Base-by-base conservation (phyloP, 2,329 filamentous ascomycete genomes). In the Sclerotinia spermophila region DNA sequence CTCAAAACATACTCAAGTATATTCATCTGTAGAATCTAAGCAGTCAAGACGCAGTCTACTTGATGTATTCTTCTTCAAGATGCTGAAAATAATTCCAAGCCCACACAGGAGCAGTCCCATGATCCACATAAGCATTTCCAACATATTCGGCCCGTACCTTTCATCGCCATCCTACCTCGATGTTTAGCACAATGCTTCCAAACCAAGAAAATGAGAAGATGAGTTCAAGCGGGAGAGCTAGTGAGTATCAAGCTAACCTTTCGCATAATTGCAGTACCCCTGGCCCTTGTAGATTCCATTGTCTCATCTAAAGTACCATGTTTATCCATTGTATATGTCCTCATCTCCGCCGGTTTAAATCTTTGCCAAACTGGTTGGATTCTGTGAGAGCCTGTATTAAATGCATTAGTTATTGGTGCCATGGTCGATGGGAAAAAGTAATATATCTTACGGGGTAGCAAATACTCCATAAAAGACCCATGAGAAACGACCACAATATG, bases 401-500 rank as follows among this genome's bases (percentile, higher is more conserved):
- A 15, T 21, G 3, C 21, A 19, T 66, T 30, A 66, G 35, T 66
- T 42, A 15, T 24, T 2, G 33, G 5, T 27, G 1, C 3, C 35
- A 11, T 24, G 40, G 40, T 53, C 5, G 45, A 66, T 27, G 2
- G 21, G 17, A 13, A 21, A 21, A 24, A 3, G 27, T n/a, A 10
- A 30, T 21, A 24, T 8, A 61, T 27, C 67, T 45, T 51, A 62
- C 67, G 15, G 8, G 42, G 40, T 33, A 68, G 42, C n/a, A 68
- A 40, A 44, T 51, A 10, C 11, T 62, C 44, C 40, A 68, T 27
- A 10, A 68, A 68, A 51, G 40, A 44, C n/a, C 67, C 67, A 24
- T 68, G 67, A 30, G 53, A 48, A 15, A 68, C n/a, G 5, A 68
- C 33, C 5, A 68, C 55, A 11, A 68, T 48, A 53, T 68, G 67